Base-by-base conservation (phyloP, 169 alveolate species). In the Toxoplasma gondii region DNA sequence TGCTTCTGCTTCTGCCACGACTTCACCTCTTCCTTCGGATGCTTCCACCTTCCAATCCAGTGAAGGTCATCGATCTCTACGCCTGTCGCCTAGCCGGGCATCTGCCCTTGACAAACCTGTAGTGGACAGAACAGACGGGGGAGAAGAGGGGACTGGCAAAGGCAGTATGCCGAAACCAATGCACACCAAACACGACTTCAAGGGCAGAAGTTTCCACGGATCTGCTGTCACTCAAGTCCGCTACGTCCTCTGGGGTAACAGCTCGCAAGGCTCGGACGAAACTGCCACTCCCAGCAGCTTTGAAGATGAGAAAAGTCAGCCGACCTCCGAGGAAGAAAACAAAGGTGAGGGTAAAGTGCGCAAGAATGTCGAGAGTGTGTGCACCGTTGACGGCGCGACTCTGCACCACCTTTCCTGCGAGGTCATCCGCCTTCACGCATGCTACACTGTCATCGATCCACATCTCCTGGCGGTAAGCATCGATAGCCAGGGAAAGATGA, bases 351-450 rank as follows among this genome's bases (percentile, higher is more conserved):
- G 78, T 9, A 19, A 64, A 64, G 9, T 64, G 78, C 78, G 78
- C 2, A 64, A 64, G 78, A 19, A 64, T 4, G 29, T 31, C 34
- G 78, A 64, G 78, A 38, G 84, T 44, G 41, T 38, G 27, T 74
- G 84, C 84, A 34, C 44, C 84, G 44, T 74, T 74, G 84, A 74
- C 9, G 41, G 41, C 43, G 41, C 84, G 0, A 45, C 88, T 19
- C 80, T 91, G 49, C 88, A 91, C n/a, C 93, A 91, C 74, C 80
- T 91, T 19, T 16, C 44, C 78, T 91, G 93, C 88, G 44, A 70
- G 12, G 58, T 91, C 16, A 74, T 91, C 34, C 53, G 53, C 16
- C 82, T 74, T 17, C 80, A 91, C n/a, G 38, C 34, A 43, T 91
- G 93, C 74, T n/a, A 29, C n/a, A 1, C 31, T 27, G 70, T 44